Percentiles rank a stretch among this genome's conserved stretches.
phyloP scores from a whole-genome alignment of 2,329 filamentous ascomycete genomes.

The Aspergillus sclerotialis region DNA sequence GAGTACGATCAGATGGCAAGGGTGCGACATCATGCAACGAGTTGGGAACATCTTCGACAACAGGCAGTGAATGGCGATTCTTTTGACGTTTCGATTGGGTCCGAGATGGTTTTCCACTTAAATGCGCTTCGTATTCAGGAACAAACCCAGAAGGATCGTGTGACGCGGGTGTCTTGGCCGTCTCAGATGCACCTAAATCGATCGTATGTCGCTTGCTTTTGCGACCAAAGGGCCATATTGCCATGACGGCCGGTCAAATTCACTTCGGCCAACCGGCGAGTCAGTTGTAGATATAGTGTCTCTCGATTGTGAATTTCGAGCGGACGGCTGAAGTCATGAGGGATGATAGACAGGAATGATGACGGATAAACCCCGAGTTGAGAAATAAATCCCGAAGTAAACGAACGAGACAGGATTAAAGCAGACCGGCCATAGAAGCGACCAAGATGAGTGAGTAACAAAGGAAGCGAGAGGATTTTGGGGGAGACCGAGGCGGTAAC shows the following conservation, averaged over 20 bases:
- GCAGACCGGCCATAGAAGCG: not conserved
- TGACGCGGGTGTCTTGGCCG: slow-evolving; percentile 28
- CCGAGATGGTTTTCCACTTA: slow-evolving; percentile 26
- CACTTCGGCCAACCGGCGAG: slow-evolving; percentile 10
- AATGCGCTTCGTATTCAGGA: slow-evolving; percentile 16
- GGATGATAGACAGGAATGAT: slow-evolving; percentile 7
- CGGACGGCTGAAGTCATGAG: slow-evolving; percentile 21
- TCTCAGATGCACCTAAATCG: slow-evolving; percentile 48
- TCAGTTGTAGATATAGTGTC: slow-evolving; percentile 14
- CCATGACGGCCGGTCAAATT: slow-evolving; percentile 47
- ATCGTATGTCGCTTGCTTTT: slow-evolving; percentile 62
- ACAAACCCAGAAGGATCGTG: slow-evolving; percentile 20
- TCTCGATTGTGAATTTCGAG: slow-evolving; percentile 10
- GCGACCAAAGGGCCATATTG: slow-evolving; percentile 76
- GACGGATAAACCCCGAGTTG: not conserved
- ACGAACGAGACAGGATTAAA: not conserved
- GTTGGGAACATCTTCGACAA: slow-evolving; percentile 13
- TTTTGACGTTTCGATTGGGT: slow-evolving; percentile 29
- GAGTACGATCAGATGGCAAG: slow-evolving; percentile 9
- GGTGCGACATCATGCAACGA: slow-evolving; percentile 7
- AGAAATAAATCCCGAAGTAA: slow-evolving; percentile 1
- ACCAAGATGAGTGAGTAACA: not conserved
- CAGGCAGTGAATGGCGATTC: slow-evolving; percentile 21
- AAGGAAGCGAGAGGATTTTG: not conserved
- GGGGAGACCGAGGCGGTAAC: not conserved